These are phyloP conservation scores for Knoxdaviesia capensis DNA, from an alignment of 2,329 filamentous ascomycete genomes.

Conservation along the genomic window DNA sequence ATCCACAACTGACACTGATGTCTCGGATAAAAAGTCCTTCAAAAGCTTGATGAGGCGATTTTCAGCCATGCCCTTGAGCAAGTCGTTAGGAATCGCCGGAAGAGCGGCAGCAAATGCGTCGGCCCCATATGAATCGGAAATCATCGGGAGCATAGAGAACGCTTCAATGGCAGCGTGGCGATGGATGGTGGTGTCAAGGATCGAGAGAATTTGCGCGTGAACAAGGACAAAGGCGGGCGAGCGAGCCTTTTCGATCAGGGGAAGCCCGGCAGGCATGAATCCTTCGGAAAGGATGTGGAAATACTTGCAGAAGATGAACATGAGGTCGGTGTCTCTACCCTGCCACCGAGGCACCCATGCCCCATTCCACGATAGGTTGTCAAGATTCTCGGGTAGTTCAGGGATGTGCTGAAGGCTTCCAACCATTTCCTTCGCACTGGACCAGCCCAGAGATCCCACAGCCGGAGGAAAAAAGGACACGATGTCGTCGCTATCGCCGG, in stretches of 20 bases:
- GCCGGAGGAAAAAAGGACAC: slow-evolving; percentile 47
- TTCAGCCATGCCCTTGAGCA: slow-evolving; percentile 67
- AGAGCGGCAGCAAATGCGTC: slow-evolving; percentile 48
- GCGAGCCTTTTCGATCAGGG: slow-evolving; percentile 34
- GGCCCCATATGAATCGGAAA: slow-evolving; percentile 27
- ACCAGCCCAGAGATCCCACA: slow-evolving; percentile 37
- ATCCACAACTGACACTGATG: slow-evolving; percentile 15
- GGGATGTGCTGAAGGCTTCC: slow-evolving; percentile 44
- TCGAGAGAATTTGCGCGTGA: slow-evolving; percentile 60
- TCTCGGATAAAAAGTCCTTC: slow-evolving; percentile 50
- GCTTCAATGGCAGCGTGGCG: slow-evolving; percentile 39
- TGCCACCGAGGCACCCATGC: slow-evolving; percentile 74
- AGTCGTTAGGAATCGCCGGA: slow-evolving; percentile 44
- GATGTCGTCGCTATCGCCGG: slow-evolving; percentile 41
- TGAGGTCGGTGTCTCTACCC: slow-evolving; percentile 70
- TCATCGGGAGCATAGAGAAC: slow-evolving; percentile 18
- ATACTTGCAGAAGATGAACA: slow-evolving; percentile 82
- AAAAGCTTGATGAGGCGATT: slow-evolving; percentile 69
- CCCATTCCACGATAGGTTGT: slow-evolving; percentile 65
- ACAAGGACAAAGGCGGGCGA: slow-evolving; percentile 64
- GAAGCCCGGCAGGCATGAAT: slow-evolving; percentile 36
- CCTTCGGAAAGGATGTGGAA: slow-evolving; percentile 64
- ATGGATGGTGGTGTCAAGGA: slow-evolving; percentile 69
- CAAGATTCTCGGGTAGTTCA: slow-evolving; percentile 43
- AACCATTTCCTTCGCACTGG: slow-evolving; percentile 25